These are phyloP conservation scores for Puccinia horiana DNA, from an alignment of 1,284 basidiomycete species.

Conservation along the genomic window DNA sequence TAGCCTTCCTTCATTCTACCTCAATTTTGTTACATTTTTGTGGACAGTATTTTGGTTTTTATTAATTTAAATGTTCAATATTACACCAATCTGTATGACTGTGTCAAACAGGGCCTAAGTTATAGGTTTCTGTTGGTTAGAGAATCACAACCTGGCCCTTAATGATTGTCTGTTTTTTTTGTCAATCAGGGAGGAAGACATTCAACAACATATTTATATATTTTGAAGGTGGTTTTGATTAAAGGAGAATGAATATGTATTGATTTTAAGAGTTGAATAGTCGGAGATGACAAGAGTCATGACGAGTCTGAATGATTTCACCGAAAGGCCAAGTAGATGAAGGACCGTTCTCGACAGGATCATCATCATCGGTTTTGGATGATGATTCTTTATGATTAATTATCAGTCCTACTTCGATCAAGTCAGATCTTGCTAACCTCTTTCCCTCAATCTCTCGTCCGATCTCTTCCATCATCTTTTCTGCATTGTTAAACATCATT, in stretches of 20 bases:
- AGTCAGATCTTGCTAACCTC: conserved; percentile 29
- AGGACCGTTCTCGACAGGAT: conserved; percentile 61
- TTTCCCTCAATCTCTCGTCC: conserved; percentile 51
- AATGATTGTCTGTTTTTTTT: too few species aligned
- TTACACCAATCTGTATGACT: too few species aligned
- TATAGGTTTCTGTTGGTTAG: too few species aligned
- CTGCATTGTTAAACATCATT: conserved; percentile 73
- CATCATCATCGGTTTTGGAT: too few species aligned
- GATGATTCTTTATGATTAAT: conserved; percentile 60
- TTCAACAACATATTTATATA: neutral
- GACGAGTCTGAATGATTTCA: conserved; percentile 84
- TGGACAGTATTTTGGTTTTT: too few species aligned
- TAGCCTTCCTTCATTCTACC: too few species aligned
- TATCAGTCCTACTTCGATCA: conserved; percentile 22
- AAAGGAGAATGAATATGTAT: neutral
- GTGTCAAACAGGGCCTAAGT: too few species aligned
- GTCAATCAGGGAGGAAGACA: too few species aligned
- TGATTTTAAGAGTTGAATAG: conserved; percentile 77
- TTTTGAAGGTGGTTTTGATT: neutral
- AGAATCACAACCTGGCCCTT: too few species aligned
- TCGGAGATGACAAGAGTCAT: conserved; percentile 90
- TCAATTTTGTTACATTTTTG: too few species aligned
- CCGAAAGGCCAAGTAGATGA: conserved; percentile 93
- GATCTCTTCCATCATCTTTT: conserved; percentile 67
- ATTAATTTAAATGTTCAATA: too few species aligned